Evolutionary conservation across 177 flowering plant genomes (phyloP).

Genomic region (Vitis hybrid): DNA sequence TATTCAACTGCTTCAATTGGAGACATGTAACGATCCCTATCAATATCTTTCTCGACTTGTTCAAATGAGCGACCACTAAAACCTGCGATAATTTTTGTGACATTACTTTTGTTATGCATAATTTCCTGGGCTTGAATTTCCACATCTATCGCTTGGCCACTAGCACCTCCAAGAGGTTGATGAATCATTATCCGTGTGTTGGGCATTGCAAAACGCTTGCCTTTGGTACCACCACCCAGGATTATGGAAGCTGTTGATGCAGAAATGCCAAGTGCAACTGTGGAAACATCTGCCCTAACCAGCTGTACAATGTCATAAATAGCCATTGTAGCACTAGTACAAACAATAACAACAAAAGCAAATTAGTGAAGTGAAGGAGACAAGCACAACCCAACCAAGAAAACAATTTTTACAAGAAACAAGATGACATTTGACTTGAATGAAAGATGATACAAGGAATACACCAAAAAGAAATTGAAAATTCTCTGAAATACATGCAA

Average conservation of each 20-base stretch:
- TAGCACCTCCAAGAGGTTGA: slow-evolving; percentile 92
- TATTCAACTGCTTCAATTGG: slow-evolving; percentile 94
- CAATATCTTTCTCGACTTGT: slow-evolving; percentile 86
- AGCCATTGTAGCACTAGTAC: slow-evolving; percentile 85
- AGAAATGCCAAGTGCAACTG: slow-evolving; percentile 81
- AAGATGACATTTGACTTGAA: background rate
- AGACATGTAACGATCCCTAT: slow-evolving; percentile 93
- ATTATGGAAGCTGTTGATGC: slow-evolving; percentile 90
- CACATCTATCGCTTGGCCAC: slow-evolving; percentile 82
- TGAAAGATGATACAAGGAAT: too few species aligned
- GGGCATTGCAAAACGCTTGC: slow-evolving; percentile 96
- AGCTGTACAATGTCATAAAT: slow-evolving; percentile 85
- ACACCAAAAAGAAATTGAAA: too few species aligned
- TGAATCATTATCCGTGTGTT: slow-evolving; percentile 90
- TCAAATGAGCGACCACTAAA: slow-evolving; percentile 72
- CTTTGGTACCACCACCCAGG: slow-evolving; percentile 91
- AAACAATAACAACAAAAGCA: slow-evolving; percentile 1
- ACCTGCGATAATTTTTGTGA: slow-evolving; percentile 56
- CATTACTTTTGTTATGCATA: slow-evolving; percentile 73
- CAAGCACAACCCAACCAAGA: background rate
- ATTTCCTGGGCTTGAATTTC: slow-evolving; percentile 85
- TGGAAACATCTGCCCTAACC: slow-evolving; percentile 92
- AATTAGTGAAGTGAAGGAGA: slow-evolving; percentile 1
- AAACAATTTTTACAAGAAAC: background rate
- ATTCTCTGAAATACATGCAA: too few species aligned